Evolutionary conservation across 2,329 filamentous ascomycete species (phyloP).

Genomic region (Aspergillus sp.): DNA sequence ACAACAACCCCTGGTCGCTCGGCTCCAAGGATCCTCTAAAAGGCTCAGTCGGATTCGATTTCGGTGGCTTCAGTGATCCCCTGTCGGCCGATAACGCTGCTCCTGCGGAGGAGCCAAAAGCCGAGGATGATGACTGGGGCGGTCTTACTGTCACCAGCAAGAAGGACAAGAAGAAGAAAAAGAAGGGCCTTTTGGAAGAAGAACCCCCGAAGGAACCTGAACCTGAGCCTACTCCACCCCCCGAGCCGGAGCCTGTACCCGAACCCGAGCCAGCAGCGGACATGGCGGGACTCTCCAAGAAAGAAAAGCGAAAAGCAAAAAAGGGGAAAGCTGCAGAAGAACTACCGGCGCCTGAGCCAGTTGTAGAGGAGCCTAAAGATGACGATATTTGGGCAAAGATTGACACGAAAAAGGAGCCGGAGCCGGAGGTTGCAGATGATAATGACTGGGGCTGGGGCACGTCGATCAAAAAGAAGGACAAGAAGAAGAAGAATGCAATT

Average conservation of each 20-base stretch:
- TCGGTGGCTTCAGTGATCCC: slow-evolving; percentile 37
- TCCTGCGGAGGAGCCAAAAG: slow-evolving; percentile 43
- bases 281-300: slow-evolving; percentile 27
- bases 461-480: slow-evolving; percentile 30
- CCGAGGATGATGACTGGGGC: slow-evolving; percentile 40
- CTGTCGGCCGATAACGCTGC: slow-evolving; percentile 29
- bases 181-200: slow-evolving; percentile 22
- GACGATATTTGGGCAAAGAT: background rate
- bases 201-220: slow-evolving; percentile 17
- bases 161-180: slow-evolving; percentile 50
- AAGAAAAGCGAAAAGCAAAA: slow-evolving; percentile 32
- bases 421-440: slow-evolving; percentile 22
- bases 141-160: slow-evolving; percentile 36
- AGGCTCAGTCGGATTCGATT: slow-evolving; percentile 40
- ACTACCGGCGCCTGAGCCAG: slow-evolving; percentile 14
- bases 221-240: slow-evolving; percentile 11
- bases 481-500: slow-evolving; percentile 34
- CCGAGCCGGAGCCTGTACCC: slow-evolving; percentile 17
- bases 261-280: slow-evolving; percentile 14
- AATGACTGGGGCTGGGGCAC: slow-evolving; percentile 31
- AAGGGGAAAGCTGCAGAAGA: slow-evolving; percentile 27
- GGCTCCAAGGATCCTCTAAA: slow-evolving; percentile 38
- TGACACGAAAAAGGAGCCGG: slow-evolving; percentile 6
- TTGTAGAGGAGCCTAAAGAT: slow-evolving; percentile 21
- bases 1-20: slow-evolving; percentile 44